These are phyloP conservation scores for Saccharomyces hybrid DNA, from an alignment of 1,139 yeast genomes.

Conservation along the genomic window DNA sequence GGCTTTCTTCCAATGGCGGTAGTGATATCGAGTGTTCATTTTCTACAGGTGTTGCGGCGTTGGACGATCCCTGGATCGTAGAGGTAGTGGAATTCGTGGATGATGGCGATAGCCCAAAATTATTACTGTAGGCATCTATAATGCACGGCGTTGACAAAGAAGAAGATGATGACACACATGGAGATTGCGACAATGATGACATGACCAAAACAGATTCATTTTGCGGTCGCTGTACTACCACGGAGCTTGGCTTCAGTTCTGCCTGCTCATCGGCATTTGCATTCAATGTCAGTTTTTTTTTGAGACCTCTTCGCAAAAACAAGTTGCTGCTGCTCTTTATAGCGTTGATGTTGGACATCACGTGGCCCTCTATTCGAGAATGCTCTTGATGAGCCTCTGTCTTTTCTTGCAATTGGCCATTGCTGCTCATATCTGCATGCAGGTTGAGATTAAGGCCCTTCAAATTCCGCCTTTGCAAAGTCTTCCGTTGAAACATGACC, in stretches of 20 bases:
- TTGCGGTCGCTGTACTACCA: neutral
- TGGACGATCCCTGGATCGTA: neutral
- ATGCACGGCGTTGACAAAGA: neutral
- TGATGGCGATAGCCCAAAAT: neutral
- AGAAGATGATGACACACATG: neutral
- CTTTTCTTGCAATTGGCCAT: neutral
- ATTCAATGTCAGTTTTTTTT: constrained; percentile 7
- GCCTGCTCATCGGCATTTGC: neutral
- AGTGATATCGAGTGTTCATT: neutral
- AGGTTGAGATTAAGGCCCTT: constrained; percentile 54
- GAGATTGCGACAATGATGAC: neutral
- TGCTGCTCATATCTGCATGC: neutral
- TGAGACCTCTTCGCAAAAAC: constrained; percentile 7
- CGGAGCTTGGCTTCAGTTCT: too few species aligned
- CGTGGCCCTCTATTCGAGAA: constrained; percentile 1
- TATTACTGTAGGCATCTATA: neutral
- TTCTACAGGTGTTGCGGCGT: neutral
- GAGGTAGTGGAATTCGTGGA: neutral
- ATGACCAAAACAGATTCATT: neutral
- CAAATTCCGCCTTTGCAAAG: constrained; percentile 65
- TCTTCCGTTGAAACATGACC: constrained; percentile 42
- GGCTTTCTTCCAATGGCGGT: neutral
- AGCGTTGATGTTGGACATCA: neutral
- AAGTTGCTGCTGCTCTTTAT: constrained; percentile 1
- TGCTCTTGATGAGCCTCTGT: neutral